Evolutionary conservation across 805 yeast genomes (phyloP).

Genomic region (Saturnispora halmiae): DNA sequence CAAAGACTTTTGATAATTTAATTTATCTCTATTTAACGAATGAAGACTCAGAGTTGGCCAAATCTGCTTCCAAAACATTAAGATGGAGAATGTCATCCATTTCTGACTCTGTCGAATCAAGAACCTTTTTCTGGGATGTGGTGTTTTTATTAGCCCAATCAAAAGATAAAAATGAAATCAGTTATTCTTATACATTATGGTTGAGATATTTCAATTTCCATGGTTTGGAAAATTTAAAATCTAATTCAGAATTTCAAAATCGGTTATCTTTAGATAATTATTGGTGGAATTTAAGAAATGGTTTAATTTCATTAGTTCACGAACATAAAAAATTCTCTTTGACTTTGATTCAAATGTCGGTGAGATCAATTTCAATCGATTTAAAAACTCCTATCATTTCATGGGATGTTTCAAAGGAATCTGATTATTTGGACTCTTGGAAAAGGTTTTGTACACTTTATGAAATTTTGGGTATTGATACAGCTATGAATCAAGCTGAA

Average conservation of each 20-base stretch:
- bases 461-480: constrained; percentile 76
- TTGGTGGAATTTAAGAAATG: constrained; percentile 51
- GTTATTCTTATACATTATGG: constrained; percentile 46
- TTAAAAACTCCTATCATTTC: constrained; percentile 33
- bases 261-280: constrained; percentile 30
- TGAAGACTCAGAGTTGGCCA: constrained; percentile 32
- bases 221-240: constrained; percentile 12
- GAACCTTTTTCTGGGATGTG: constrained; percentile 37
- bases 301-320: constrained; percentile 46
- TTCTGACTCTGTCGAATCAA: constrained; percentile 12
- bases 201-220: constrained; percentile 38
- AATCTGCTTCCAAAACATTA: constrained; percentile 32
- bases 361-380: constrained; percentile 34
- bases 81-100: constrained; percentile 46
- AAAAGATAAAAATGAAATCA: constrained; percentile 20
- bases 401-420: constrained; percentile 33
- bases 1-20: constrained; percentile 20
- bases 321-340: constrained; percentile 63
- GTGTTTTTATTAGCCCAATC: constrained; percentile 32
- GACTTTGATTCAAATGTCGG: constrained; percentile 53
- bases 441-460: constrained; percentile 60
- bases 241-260: constrained; percentile 22
- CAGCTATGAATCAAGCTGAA: constrained; percentile 77
- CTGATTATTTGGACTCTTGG: constrained; percentile 47
- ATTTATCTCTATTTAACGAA: constrained; percentile 30